Conservation (phyloP, 768 basidiomycete genomes). For the Amanita inopinata region DNA sequence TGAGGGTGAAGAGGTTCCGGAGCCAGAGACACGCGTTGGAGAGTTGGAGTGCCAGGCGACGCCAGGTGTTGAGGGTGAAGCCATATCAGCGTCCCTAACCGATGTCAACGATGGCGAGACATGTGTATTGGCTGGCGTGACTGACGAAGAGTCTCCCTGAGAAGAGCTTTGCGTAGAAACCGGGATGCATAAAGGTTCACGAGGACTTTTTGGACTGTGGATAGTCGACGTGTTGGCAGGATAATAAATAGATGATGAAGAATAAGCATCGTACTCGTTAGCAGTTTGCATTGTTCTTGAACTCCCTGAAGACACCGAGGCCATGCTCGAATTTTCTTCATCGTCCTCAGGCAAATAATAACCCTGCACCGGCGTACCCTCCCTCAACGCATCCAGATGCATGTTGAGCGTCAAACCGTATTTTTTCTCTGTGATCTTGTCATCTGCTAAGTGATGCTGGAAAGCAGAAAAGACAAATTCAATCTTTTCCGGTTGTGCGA, state of each 20-base stretch:
- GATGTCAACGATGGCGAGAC: background rate
- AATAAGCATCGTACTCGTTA: conserved; percentile 7
- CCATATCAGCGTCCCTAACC: conserved; percentile 6
- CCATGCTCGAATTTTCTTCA: conserved; percentile 5
- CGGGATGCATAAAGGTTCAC: background rate
- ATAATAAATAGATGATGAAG: conserved; percentile 9
- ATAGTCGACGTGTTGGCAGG: conserved; percentile 4
- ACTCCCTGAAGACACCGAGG: conserved; percentile 5
- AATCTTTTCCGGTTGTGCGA: background rate
- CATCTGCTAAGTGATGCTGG: background rate
- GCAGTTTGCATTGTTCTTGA: conserved; percentile 8
- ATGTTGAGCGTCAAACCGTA: conserved; percentile 5
- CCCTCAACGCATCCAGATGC: conserved; percentile 9
- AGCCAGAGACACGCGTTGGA: background rate
- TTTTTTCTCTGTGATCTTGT: background rate
- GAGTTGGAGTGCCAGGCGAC: conserved; percentile 1
- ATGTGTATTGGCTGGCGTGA: conserved; percentile 2
- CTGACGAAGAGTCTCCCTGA: conserved; percentile 6
- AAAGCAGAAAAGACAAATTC: conserved; percentile 4
- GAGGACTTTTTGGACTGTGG: conserved; percentile 7
- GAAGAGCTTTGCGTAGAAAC: conserved; percentile 4
- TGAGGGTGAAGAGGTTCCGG: conserved; percentile 4
- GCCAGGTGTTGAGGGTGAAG: conserved; percentile 2
- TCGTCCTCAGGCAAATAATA: conserved; percentile 1
- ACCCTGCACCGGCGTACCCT: background rate